Conservation (phyloP, 2,329 filamentous ascomycete species). For the Fusarium neocosmosporiellum region DNA sequence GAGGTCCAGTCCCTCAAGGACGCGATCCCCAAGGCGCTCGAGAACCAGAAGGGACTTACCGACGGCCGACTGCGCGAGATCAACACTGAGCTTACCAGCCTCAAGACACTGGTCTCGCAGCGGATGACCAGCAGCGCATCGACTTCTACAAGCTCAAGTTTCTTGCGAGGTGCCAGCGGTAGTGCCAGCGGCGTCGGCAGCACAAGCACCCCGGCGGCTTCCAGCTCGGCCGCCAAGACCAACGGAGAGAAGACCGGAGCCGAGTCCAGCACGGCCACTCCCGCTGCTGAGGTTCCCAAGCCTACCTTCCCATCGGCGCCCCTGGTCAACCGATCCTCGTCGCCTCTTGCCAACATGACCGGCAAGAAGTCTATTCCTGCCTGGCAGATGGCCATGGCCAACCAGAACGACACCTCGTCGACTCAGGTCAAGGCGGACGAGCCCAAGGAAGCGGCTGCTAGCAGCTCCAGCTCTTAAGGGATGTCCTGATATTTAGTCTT, state of each 20-base stretch:
- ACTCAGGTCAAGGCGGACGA: slow-evolving; percentile 43
- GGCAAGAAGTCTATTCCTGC: slow-evolving; percentile 78
- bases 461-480: slow-evolving; percentile 32
- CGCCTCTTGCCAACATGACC: slow-evolving; percentile 51
- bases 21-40: slow-evolving; percentile 87
- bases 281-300: slow-evolving; percentile 48
- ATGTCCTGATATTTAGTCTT: neutral
- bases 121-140: slow-evolving; percentile 60
- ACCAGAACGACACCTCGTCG: slow-evolving; percentile 55
- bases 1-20: slow-evolving; percentile 87
- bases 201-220: slow-evolving; percentile 40
- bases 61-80: slow-evolving; percentile 87
- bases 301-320: slow-evolving; percentile 41
- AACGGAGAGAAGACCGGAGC: slow-evolving; percentile 42
- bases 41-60: slow-evolving; percentile 85
- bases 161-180: slow-evolving; percentile 39
- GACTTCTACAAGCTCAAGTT: slow-evolving; percentile 41
- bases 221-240: slow-evolving; percentile 34
- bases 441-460: slow-evolving; percentile 31
- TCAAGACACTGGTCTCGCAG: slow-evolving; percentile 86
- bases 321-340: slow-evolving; percentile 47
- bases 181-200: slow-evolving; percentile 18
- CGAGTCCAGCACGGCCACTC: slow-evolving; percentile 41
- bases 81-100: slow-evolving; percentile 86
- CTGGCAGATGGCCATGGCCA: slow-evolving; percentile 81